Base-by-base conservation (phyloP, 768 basidiomycete species). In the Xerocomellus intermedius region DNA sequence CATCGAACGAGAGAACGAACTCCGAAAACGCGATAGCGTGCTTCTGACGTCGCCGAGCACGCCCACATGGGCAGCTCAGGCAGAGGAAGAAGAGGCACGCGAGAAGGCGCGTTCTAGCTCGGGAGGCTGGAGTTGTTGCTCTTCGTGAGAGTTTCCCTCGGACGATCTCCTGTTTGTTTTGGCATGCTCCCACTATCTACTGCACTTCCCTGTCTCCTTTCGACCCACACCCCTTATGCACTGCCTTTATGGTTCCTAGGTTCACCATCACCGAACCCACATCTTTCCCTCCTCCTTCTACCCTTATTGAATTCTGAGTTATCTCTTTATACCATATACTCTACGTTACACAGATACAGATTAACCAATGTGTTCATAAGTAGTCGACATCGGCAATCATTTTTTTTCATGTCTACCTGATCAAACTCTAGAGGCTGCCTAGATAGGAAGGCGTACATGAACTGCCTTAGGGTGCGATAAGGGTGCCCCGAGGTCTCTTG, bases 1-100 rank as follows among this genome's bases (percentile, higher is more conserved):
- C 47, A 93, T 95, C 62, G 91, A 94, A 70, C 77, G 76, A 60
- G 90, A 94, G 67, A 89, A 92, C 64, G 85, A 87, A 61, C 68
- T 86, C 53, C 84, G 86, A 73, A 87, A 85, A 67, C 83, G 90
- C 50, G 88, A 94, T 67, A 94, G 91, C 70, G 86, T 97, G 52
- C 82, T 89, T 71, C 75, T 96, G 35, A 79, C 84, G 28, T 78
- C 81, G 52, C 68, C 78, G 37, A 78, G 75, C 52, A 78, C 86
- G 32, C 89, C 90, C 6, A 77, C 82, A 16, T 92, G 90, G 89
- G 81, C 83, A 46, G 86, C 85, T 13, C 87, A 89, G 67, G 88
- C 89, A 22, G 89, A 89, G 52, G 87, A 83, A 64, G 89, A 92
- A 66, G 88, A 87, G 65, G 87, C 86, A 19, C 77, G 80, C 39